phyloP scores from a whole-genome alignment of 495 filamentous ascomycete genomes.

The Penicillium cosmopolitanum region DNA sequence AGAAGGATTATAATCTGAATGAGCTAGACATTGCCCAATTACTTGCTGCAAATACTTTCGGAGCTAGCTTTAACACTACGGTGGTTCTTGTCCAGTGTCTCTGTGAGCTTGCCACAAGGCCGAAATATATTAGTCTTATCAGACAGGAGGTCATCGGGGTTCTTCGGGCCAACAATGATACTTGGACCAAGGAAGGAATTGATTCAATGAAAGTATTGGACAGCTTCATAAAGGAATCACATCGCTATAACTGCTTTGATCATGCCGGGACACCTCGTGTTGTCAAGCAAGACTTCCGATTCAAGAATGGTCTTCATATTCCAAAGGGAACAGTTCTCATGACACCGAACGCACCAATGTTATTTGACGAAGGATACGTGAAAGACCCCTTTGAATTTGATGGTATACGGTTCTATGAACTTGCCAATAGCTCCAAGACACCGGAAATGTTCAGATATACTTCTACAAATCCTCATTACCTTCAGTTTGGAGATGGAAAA shows the following conservation, averaged over 20 bases:
- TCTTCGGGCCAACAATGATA: conserved; percentile 2
- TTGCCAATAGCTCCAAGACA: conserved; percentile 7
- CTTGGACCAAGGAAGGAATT: conserved; percentile 8
- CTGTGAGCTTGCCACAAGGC: neutral
- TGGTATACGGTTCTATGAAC: conserved; percentile 7
- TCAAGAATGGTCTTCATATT: conserved; percentile 6
- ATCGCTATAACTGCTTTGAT: conserved; percentile 35
- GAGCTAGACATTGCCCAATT: neutral
- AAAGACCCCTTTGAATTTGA: conserved; percentile 7
- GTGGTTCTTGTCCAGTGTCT: neutral
- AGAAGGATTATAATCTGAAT: neutral
- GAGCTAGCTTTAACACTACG: neutral
- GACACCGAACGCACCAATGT: conserved; percentile 10
- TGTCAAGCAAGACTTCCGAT: conserved; percentile 6
- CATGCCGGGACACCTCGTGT: conserved; percentile 5
- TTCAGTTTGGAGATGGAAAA: conserved; percentile 12
- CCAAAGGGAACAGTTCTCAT: conserved; percentile 5
- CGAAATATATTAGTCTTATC: neutral
- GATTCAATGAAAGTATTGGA: conserved; percentile 33
- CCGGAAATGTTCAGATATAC: conserved; percentile 6
- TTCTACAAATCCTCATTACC: conserved; percentile 3
- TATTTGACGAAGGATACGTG: conserved; percentile 6
- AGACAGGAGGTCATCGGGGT: neutral
- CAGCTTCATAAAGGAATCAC: conserved; percentile 51
- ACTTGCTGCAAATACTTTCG: neutral